A percentile compares a stretch with the other conserved stretches of the same genome.
phyloP scores from a whole-genome alignment of 306 rosid genomes.

The Cyclanthera cordifolia region DNA sequence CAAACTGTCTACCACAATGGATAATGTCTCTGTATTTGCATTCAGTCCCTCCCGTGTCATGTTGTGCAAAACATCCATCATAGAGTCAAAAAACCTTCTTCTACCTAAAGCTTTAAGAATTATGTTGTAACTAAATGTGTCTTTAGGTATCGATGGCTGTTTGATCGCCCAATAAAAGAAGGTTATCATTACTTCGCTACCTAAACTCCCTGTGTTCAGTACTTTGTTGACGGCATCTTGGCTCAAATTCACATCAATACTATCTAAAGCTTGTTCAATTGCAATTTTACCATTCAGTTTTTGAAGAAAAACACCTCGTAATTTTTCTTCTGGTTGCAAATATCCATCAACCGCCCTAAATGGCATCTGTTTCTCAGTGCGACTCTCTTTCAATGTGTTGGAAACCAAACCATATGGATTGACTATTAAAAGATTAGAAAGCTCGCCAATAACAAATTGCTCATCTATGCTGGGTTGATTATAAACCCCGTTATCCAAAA shows the following conservation, averaged over 20 bases:
- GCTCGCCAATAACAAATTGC: slow-evolving; percentile 35
- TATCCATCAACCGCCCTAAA: slow-evolving; percentile 40
- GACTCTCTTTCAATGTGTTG: not conserved
- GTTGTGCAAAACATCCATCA: slow-evolving; percentile 33
- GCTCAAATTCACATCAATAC: slow-evolving; percentile 32
- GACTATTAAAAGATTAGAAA: slow-evolving; percentile 35
- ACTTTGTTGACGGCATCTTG: slow-evolving; percentile 37
- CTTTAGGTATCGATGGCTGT: slow-evolving; percentile 35
- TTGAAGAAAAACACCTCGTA: slow-evolving; percentile 73
- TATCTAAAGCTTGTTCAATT: slow-evolving; percentile 45
- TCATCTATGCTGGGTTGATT: slow-evolving; percentile 24
- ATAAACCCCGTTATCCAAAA: not conserved
- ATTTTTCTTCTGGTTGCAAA: slow-evolving; percentile 51
- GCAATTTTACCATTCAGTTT: slow-evolving; percentile 54
- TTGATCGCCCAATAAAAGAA: slow-evolving; percentile 73
- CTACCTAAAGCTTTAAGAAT: slow-evolving; percentile 69
- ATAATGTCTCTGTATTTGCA: slow-evolving; percentile 37
- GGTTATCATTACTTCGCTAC: slow-evolving; percentile 53
- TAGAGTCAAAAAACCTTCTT: slow-evolving; percentile 42
- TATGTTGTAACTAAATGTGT: slow-evolving; percentile 31
- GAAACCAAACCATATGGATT: not conserved
- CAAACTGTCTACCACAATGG: slow-evolving; percentile 55
- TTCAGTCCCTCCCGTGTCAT: slow-evolving; percentile 30
- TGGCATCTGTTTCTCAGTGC: slow-evolving; percentile 12
- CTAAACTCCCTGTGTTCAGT: slow-evolving; percentile 45